Evolutionary conservation across 768 basidiomycete genomes (phyloP).

Genomic region (Daedalea quercina): DNA sequence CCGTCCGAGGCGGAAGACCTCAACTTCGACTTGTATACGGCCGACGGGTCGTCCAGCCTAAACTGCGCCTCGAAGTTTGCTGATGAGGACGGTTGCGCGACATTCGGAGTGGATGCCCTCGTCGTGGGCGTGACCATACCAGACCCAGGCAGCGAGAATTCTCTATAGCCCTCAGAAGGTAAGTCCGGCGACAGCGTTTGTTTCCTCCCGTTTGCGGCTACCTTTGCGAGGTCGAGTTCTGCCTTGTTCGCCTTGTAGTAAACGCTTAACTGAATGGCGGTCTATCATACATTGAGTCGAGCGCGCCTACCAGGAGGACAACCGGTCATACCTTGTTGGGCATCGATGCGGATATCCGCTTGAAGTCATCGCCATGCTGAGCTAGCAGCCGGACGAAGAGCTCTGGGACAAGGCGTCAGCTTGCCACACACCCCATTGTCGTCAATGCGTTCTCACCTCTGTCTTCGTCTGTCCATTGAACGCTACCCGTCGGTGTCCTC

Average conservation of each 20-base stretch:
- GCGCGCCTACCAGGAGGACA: background rate
- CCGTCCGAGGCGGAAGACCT: background rate
- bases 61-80: background rate
- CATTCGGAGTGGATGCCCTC: slow-evolving; percentile 5
- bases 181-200: slow-evolving; percentile 25
- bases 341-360: slow-evolving; percentile 62
- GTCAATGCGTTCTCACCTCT: slow-evolving; percentile 38
- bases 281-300: slow-evolving; percentile 27
- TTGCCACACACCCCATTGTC: background rate
- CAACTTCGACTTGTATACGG: background rate
- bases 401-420: slow-evolving; percentile 28
- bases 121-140: slow-evolving; percentile 8
- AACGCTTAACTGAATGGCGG: slow-evolving; percentile 46
- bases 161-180: slow-evolving; percentile 4
- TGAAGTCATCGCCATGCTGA: slow-evolving; percentile 62
- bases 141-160: slow-evolving; percentile 3
- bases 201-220: slow-evolving; percentile 35
- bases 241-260: slow-evolving; percentile 41
- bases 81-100: background rate
- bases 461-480: slow-evolving; percentile 63
- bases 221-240: slow-evolving; percentile 33
- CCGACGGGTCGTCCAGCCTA: background rate
- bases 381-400: slow-evolving; percentile 49
- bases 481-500: slow-evolving; percentile 24
- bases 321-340: slow-evolving; percentile 44